These are phyloP conservation scores for Globisporangium yorkense DNA, from an alignment of 352 stramenopile species.

Conservation along the genomic window DNA sequence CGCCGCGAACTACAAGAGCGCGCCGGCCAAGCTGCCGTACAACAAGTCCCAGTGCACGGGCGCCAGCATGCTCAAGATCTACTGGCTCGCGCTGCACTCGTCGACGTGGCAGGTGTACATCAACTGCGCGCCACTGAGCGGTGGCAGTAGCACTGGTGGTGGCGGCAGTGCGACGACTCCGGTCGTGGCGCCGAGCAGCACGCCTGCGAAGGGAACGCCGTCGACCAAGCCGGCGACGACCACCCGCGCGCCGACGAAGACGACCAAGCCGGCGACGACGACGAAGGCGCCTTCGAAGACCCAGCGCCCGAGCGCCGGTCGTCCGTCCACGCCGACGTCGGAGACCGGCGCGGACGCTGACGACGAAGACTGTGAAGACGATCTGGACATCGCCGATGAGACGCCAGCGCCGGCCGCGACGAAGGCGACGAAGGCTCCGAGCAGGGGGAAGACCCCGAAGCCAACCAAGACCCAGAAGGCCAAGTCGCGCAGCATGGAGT, in stretches of 20 bases:
- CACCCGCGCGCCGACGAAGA: neutral
- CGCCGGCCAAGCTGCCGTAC: constrained; percentile 33
- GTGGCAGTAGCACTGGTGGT: neutral
- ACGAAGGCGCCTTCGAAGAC: constrained; percentile 12
- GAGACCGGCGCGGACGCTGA: constrained; percentile 5
- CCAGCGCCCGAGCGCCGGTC: constrained; percentile 3
- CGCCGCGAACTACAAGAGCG: constrained; percentile 24
- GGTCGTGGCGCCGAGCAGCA: neutral
- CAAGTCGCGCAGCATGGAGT: neutral
- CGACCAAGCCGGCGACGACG: neutral
- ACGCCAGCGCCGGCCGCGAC: neutral
- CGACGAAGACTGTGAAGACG: no score
- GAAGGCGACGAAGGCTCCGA: neutral
- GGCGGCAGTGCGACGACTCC: neutral
- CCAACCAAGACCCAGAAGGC: constrained; percentile 3
- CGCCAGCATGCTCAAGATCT: constrained; percentile 26
- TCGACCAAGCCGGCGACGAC: constrained; percentile 5
- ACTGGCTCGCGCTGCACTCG: constrained; percentile 35
- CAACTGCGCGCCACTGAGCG: constrained; percentile 13
- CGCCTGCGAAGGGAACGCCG: neutral
- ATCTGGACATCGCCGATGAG: constrained; percentile 14
- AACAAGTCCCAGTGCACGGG: constrained; percentile 38
- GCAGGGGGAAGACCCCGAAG: constrained; percentile 1
- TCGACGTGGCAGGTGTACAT: constrained; percentile 29
- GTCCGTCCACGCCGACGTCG: neutral